These are phyloP conservation scores for Imleria badia DNA, from an alignment of 768 basidiomycete species.

Conservation along the genomic window DNA sequence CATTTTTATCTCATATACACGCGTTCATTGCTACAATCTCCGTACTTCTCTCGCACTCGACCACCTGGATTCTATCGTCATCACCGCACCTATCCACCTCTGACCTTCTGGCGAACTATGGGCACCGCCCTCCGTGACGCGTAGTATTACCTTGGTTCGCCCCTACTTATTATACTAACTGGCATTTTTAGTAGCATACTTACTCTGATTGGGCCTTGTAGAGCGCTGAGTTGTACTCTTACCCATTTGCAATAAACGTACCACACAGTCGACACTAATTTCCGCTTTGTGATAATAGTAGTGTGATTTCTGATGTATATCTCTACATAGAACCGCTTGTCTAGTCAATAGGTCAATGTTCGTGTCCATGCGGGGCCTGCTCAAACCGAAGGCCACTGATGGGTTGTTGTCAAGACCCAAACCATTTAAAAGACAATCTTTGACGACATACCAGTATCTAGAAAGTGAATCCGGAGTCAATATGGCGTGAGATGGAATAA, in stretches of 20 bases:
- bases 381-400: slow-evolving; percentile 86
- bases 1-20: slow-evolving; percentile 26
- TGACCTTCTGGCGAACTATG: slow-evolving; percentile 19
- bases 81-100: slow-evolving; percentile 13
- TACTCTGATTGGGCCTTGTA: slow-evolving; percentile 29
- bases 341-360: slow-evolving; percentile 23
- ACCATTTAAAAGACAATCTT: not conserved
- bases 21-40: slow-evolving; percentile 32
- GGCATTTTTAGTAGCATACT: slow-evolving; percentile 34
- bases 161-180: slow-evolving; percentile 32
- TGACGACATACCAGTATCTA: slow-evolving; percentile 48
- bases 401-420: slow-evolving; percentile 2
- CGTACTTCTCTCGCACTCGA: slow-evolving; percentile 24
- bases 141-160: slow-evolving; percentile 19
- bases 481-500: not conserved
- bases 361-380: slow-evolving; percentile 71
- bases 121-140: slow-evolving; percentile 6
- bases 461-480: slow-evolving; percentile 12
- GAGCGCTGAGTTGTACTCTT: slow-evolving; percentile 33
- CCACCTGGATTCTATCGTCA: slow-evolving; percentile 26
- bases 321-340: slow-evolving; percentile 8
- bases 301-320: slow-evolving; percentile 9
- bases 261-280: slow-evolving; percentile 13
- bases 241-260: slow-evolving; percentile 28
- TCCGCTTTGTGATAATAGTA: slow-evolving; percentile 7